Base-by-base conservation (phyloP, 2,329 filamentous ascomycete species). In the Trichoderma sp. region DNA sequence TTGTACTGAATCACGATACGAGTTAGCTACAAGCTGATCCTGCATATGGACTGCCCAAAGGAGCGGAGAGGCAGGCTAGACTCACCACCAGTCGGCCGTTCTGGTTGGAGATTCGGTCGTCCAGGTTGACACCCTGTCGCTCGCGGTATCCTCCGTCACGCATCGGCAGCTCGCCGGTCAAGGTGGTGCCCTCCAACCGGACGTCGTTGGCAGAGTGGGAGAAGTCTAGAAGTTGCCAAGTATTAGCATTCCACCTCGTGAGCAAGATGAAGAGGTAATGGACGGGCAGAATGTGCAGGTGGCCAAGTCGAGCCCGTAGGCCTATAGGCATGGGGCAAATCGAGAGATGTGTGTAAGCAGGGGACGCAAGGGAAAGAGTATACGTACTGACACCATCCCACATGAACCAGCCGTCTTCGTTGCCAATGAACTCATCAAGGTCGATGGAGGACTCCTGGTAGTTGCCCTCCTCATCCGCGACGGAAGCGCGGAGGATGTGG, bases 301-400 rank as follows among this genome's bases (percentile, higher is more conserved):
- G 17, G 43, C 15, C 43, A 28, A 7, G 28, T 28, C 28, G 9
- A 30, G 6, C 7, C 2, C 6, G 7, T 9, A 1, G 7, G 28
- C 7, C 28, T 30, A 30, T 9, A 9, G 28, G 28, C 28, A 30
- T 3, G 43, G 17, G 30, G 9, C 28, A 45, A 1, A 45, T 7
- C 10, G 19, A 47, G 45, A 21, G 45, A 47, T 14, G 19, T 19
- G 17, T 19, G 44, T 14, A 39, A 39, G 34, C 12, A 14, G 44
- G 10, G 21, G 45, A 48, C 12, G n/a, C n/a, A 24, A 6, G 19
- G 21, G 14, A 21, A 56, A 9, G 6, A n/a, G 2, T 21, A 14
- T 19, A 68, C 68, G 47, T 54, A 69, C 68, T 64, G 4, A 47
- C 68, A 9, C 67, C 67, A n/a, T 59, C 65, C 68, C 67, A 69